Evolutionary conservation across 2,329 filamentous ascomycete species (phyloP), one percentile per base, ranked within the genome.

Genomic region (Colletotrichum sp.): DNA sequence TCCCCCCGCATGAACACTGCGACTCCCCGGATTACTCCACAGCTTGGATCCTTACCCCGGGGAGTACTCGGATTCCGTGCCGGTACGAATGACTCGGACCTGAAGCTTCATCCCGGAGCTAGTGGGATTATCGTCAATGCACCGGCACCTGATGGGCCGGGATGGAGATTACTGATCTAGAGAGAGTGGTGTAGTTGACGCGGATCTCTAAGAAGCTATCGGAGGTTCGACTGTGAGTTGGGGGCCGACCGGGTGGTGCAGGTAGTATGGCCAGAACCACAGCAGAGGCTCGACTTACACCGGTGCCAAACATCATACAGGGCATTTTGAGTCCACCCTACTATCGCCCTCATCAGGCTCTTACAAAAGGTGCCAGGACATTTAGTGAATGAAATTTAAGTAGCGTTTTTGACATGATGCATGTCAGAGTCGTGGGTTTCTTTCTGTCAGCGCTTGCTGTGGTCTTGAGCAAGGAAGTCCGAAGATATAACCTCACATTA

Each of bases 401-500:
- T 8, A 12, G 3, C 6, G 7, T 3, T 3, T 4, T 21, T n/a
- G 13, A 26, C 57, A 71, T 39, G 15, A 16, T 39, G 12, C 39
- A 26, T 28, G 16, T 39, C 7, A 30, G n/a, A 39, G 3, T 12
- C 10, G 6, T 15, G 8, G 24, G 1, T 10, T 15, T 72, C 2
- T 32, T 26, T 7, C 34, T 66, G 3, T 59, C 16, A 18, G 21
- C 8, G 13, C 4, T 16, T 6, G 4, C 6, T 32, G 8, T 57
- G 1, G 28, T 30, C 5, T 1, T 72, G 28, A 21, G 21, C 5
- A 21, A 73, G 7, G 65, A 24, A 18, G 21, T 63, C 9, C 36
- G 57, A 15, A 55, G 30, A 44, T 69, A 73, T 39, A 73, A 69
- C n/a, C 71, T 73, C 28, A 73, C 71, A 2, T 34, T 73, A 5